Conservation (phyloP, 768 basidiomycete species). For the Mycena belliarum region DNA sequence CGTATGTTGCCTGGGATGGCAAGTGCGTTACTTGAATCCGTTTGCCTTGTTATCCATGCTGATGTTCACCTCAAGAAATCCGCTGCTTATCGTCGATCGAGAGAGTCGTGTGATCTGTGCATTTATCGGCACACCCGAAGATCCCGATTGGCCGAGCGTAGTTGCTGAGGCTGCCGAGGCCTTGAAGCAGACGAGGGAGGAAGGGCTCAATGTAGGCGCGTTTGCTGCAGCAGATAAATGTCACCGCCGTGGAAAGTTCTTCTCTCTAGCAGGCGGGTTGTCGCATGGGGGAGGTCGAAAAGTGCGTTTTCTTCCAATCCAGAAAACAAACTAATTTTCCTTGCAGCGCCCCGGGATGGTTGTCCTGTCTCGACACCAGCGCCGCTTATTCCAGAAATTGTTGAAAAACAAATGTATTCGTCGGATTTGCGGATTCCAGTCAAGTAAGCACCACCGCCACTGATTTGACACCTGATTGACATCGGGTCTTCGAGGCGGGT, state of each 20-base stretch:
- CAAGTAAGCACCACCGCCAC: conserved; percentile 16
- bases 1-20: conserved; percentile 1
- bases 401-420: not conserved
- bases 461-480: not conserved
- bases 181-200: not conserved
- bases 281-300: conserved; percentile 33
- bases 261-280: conserved; percentile 22
- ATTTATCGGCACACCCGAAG: conserved; percentile 18
- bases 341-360: not conserved
- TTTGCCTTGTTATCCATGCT: not conserved
- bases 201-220: not conserved
- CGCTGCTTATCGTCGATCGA: not conserved
- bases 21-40: not conserved
- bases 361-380: not conserved
- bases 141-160: conserved; percentile 2
- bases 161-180: not conserved
- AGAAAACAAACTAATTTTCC: too few species aligned
- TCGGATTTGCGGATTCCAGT: conserved; percentile 14
- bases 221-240: conserved; percentile 3
- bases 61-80: too few species aligned
- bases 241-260: conserved; percentile 26
- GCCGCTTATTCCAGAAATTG: not conserved
- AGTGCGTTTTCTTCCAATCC: not conserved
- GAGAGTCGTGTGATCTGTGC: conserved; percentile 7
- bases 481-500: conserved; percentile 12